Percentiles rank a stretch among this genome's conserved stretches.
These are phyloP conservation scores for Cryphonectria parasitica DNA, from an alignment of 2,329 filamentous ascomycete genomes.

Conservation along the genomic window DNA sequence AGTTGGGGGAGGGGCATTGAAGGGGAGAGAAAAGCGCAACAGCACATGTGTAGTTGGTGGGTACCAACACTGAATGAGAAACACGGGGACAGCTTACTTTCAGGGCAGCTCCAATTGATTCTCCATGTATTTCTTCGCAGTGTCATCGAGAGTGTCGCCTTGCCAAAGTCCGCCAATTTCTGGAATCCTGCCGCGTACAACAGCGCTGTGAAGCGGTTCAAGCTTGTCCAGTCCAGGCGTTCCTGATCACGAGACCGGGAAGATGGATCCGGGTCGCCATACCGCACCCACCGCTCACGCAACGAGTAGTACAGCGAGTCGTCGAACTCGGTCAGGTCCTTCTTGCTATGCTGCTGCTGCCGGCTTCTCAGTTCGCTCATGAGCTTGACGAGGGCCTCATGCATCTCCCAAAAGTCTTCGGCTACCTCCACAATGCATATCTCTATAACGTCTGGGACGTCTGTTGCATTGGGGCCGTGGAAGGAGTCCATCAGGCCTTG, in stretches of 20 bases:
- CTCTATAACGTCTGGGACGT: neutral
- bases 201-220: slow-evolving; percentile 2
- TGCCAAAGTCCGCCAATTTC: neutral
- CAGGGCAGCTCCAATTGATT: neutral
- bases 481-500: neutral
- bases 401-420: neutral
- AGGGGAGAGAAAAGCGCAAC: too few species aligned
- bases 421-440: neutral
- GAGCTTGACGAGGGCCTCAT: neutral
- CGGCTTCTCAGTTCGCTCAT: neutral
- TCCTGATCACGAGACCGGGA: neutral
- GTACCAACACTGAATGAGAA: neutral
- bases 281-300: neutral
- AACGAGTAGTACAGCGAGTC: neutral
- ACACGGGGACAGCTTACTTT: neutral
- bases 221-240: neutral
- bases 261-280: neutral
- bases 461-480: neutral
- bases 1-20: neutral
- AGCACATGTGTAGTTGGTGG: neutral
- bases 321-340: neutral
- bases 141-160: neutral
- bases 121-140: neutral
- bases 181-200: neutral
- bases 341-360: neutral